Percentiles rank a stretch among this genome's conserved stretches.
phyloP scores from a whole-genome alignment of 1,284 basidiomycete genomes.

The Cystobasidium pallidum region DNA sequence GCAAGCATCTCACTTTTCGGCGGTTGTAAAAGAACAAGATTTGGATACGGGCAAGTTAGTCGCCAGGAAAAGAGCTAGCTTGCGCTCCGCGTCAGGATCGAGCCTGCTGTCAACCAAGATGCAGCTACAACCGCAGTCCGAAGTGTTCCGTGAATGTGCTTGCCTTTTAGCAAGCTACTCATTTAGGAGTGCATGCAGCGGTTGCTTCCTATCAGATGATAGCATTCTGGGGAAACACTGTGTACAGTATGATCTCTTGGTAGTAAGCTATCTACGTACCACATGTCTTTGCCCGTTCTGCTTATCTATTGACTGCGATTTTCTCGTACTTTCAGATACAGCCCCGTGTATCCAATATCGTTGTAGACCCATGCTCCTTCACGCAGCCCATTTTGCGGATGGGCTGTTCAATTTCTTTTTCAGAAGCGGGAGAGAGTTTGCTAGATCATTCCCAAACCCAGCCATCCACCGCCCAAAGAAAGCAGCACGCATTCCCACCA shows the following conservation, averaged over 20 bases:
- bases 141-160: neutral
- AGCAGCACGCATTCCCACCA: neutral
- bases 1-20: neutral
- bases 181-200: constrained; percentile 17
- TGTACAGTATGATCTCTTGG: constrained; percentile 27
- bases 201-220: constrained; percentile 21
- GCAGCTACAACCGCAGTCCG: neutral
- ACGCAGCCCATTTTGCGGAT: constrained; percentile 13
- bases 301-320: too few relatives aligned
- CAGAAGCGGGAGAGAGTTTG: neutral
- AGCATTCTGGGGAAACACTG: neutral
- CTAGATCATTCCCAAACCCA: neutral
- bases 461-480: neutral
- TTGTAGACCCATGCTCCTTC: neutral
- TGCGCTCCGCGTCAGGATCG: neutral
- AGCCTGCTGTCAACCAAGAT: neutral
- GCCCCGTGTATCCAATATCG: neutral
- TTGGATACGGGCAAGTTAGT: neutral
- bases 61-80: constrained; percentile 11
- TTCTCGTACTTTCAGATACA: constrained; percentile 33
- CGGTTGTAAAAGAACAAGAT: neutral
- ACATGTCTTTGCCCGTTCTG: too few relatives aligned
- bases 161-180: constrained; percentile 1
- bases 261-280: constrained; percentile 4
- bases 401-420: constrained; percentile 5